phyloP scores from a whole-genome alignment of 768 basidiomycete genomes.

The Astraeus odoratus region DNA sequence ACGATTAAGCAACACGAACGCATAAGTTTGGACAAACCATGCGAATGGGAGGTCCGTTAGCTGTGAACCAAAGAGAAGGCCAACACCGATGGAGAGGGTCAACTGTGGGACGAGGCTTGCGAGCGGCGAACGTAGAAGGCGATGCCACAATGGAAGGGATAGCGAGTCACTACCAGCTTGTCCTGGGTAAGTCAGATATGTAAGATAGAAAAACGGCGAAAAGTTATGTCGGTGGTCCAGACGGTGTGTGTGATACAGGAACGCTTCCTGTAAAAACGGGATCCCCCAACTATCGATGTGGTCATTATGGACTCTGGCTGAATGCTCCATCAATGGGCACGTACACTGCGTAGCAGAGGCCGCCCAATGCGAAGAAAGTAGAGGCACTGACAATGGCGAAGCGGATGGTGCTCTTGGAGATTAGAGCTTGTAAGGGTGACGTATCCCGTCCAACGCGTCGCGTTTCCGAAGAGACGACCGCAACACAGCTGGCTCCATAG shows the following conservation, averaged over 20 bases:
- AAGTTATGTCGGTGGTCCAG: constrained; percentile 98
- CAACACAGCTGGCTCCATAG: constrained; percentile 73
- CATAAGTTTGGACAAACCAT: constrained; percentile 87
- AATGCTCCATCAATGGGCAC: constrained; percentile 23
- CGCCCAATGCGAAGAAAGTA: constrained; percentile 59
- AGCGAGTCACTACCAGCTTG: constrained; percentile 10
- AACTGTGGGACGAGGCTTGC: constrained; percentile 84
- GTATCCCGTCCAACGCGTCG: constrained; percentile 14
- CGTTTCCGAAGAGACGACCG: constrained; percentile 19
- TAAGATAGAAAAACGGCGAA: constrained; percentile 94
- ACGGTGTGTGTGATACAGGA: constrained; percentile 85
- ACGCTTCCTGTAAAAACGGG: constrained; percentile 87
- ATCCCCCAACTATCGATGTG: constrained; percentile 73
- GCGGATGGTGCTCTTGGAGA: constrained; percentile 47
- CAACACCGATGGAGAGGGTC: constrained; percentile 59
- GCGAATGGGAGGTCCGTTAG: constrained; percentile 63
- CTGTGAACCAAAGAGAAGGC: constrained; percentile 60
- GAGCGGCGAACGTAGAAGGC: constrained; percentile 61
- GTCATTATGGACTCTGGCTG: not conserved
- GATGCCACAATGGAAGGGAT: constrained; percentile 30
- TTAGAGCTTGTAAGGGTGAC: constrained; percentile 30
- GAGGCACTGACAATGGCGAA: constrained; percentile 67
- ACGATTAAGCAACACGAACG: constrained; percentile 96
- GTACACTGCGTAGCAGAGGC: constrained; percentile 68
- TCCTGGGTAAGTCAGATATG: constrained; percentile 76